These are phyloP conservation scores for Pichia sp. DNA, from an alignment of 1,139 yeast species.

Conservation along the genomic window DNA sequence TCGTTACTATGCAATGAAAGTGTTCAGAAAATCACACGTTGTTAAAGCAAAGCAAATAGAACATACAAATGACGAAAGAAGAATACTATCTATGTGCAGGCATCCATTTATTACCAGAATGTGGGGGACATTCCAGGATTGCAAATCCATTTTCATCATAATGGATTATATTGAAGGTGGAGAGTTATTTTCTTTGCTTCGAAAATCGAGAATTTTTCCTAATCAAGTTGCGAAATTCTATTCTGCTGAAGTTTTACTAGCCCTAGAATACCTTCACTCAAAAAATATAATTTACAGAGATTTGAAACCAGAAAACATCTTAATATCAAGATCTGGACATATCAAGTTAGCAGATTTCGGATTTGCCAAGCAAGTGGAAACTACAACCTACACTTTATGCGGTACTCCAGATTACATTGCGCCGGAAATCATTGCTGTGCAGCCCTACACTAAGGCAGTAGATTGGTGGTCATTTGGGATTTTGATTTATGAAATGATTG, in stretches of 20 bases:
- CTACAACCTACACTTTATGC: slow-evolving; percentile 59
- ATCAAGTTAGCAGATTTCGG: slow-evolving; percentile 61
- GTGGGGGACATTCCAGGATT: slow-evolving; percentile 66
- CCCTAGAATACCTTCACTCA: slow-evolving; percentile 55
- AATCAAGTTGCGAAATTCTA: slow-evolving; percentile 62
- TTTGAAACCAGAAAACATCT: slow-evolving; percentile 57
- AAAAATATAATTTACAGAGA: slow-evolving; percentile 58
- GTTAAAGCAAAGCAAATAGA: slow-evolving; percentile 61
- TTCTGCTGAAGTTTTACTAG: slow-evolving; percentile 58
- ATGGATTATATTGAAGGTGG: slow-evolving; percentile 68
- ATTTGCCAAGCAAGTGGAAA: slow-evolving; percentile 57
- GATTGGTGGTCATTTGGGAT: slow-evolving; percentile 68
- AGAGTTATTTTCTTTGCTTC: slow-evolving; percentile 50
- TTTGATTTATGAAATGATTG: slow-evolving; percentile 56
- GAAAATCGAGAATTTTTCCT: slow-evolving; percentile 59
- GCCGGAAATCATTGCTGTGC: slow-evolving; percentile 59
- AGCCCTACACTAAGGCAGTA: slow-evolving; percentile 58
- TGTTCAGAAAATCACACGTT: slow-evolving; percentile 53
- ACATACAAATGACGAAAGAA: slow-evolving; percentile 59
- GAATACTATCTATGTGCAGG: slow-evolving; percentile 52
- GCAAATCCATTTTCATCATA: slow-evolving; percentile 53
- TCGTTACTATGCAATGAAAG: slow-evolving; percentile 57
- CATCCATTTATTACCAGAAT: slow-evolving; percentile 58
- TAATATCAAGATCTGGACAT: slow-evolving; percentile 56
- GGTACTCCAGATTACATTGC: slow-evolving; percentile 66